Base-by-base conservation (phyloP, 176 grass and related monocot species). In the Phoenix dactylifera region DNA sequence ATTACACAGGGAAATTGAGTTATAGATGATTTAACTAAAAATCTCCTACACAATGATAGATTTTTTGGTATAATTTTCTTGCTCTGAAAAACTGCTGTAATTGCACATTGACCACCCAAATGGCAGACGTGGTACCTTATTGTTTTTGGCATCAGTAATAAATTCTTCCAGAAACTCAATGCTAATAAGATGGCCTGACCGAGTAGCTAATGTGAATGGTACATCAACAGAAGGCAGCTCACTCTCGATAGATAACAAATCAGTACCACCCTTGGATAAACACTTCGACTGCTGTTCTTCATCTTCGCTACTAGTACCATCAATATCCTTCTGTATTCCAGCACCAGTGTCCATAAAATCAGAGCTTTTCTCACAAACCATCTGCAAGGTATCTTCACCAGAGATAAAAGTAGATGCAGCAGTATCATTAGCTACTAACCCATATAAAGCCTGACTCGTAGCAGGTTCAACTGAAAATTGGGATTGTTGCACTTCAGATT, bases 71-170 rank as follows among this genome's bases (percentile, higher is more conserved):
- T 12, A 14, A 14, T 44, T 44, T 30, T 44, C 35, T 44, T 44
- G 7, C 7, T 44, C 3, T 44, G 35, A 9, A 16, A 30, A 15
- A 19, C 26, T 54, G 22, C 3, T 16, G 54, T 7, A 55, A 67
- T 57, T 22, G 18, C 49, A 24, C 19, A 57, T 50, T 16, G 3
- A 57, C 32, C 7, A 50, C 4, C 3, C 0, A 52, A 72, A 22
- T 32, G 63, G 50, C 50, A 66, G 52, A 16, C 14, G 22, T 16
- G 3, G 4, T 69, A 89, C 86, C 81, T 85, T 85, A n/a, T 26
- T 85, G 59, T 59, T 76, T 79, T 74, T 81, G 51, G 71, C 81
- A 72, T 72, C 86, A 72, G 50, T 59, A 78, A 85, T 67, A 29
- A 76, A 75, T 65, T 78, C 78, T 61, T 69, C 71, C 24, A 89